phyloP scores from a whole-genome alignment of 495 filamentous ascomycete species.

The Penicillium bialowiezense region DNA sequence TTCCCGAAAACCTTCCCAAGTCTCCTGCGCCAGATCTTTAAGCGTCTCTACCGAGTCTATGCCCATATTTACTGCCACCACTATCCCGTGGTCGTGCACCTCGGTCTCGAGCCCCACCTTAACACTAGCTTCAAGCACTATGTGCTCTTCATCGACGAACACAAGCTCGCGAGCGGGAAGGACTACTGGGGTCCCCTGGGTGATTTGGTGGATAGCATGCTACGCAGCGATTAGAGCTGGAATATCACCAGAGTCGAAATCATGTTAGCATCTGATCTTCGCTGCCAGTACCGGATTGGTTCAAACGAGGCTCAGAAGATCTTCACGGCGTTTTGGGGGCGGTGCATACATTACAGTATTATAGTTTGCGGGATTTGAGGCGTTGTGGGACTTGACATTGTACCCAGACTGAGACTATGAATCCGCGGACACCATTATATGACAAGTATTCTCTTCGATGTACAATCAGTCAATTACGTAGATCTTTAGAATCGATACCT shows the following conservation, averaged over 20 bases:
- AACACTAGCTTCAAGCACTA: slow-evolving; percentile 99
- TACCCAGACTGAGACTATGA: neutral
- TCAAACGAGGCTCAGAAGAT: slow-evolving; percentile 4
- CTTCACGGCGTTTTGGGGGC: slow-evolving; percentile 29
- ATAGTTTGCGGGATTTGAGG: slow-evolving; percentile 13
- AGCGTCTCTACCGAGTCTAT: slow-evolving; percentile 97
- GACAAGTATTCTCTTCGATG: neutral
- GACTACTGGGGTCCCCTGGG: slow-evolving; percentile 98
- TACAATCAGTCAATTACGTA: too few species aligned
- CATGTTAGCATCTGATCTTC: slow-evolving; percentile 7
- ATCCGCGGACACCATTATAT: neutral
- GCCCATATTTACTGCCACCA: slow-evolving; percentile 99
- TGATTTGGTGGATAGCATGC: slow-evolving; percentile 94
- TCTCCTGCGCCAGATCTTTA: slow-evolving; percentile 91
- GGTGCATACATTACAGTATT: slow-evolving; percentile 18
- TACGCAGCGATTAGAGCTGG: slow-evolving; percentile 74
- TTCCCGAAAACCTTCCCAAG: slow-evolving; percentile 91
- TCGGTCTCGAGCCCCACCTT: slow-evolving; percentile 93
- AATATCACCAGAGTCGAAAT: slow-evolving; percentile 7
- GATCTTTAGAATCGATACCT: too few species aligned
- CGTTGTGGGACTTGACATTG: slow-evolving; percentile 9
- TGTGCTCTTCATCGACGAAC: slow-evolving; percentile 94
- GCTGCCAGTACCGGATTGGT: neutral
- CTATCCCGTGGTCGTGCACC: slow-evolving; percentile 92
- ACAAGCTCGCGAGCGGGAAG: slow-evolving; percentile 82